Evolutionary conservation across 306 rosid species (phyloP).

Genomic region (Inga leiocalycina): DNA sequence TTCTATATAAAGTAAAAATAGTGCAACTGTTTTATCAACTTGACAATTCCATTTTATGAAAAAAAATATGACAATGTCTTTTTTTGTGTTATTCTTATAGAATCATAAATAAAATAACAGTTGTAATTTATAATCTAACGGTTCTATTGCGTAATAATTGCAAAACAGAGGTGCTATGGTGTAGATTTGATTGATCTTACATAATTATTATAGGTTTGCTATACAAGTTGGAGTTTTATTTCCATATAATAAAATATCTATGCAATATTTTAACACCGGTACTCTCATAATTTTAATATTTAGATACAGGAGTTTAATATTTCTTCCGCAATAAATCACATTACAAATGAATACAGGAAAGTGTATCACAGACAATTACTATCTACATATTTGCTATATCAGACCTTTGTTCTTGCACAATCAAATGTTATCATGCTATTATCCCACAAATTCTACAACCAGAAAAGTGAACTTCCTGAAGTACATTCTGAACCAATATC

Average conservation of each 20-base stretch:
- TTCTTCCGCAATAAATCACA: neutral
- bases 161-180: neutral
- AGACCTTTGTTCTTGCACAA: neutral
- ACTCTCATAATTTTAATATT: neutral
- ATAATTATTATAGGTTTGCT: neutral
- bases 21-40: neutral
- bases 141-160: neutral
- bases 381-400: neutral
- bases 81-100: neutral
- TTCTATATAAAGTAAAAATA: neutral
- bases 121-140: neutral
- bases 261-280: neutral
- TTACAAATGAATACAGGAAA: neutral
- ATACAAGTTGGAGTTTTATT: neutral
- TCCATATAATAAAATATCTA: neutral
- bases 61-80: neutral
- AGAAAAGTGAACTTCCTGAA: neutral
- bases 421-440: neutral
- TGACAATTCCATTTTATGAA: neutral
- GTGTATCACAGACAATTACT: neutral
- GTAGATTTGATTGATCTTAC: neutral
- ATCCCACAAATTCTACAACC: neutral
- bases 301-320: neutral
- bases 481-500: neutral
- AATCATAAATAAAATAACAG: neutral